Conservation (phyloP, 2,329 filamentous ascomycete genomes). For the Thyridium curvatum region DNA sequence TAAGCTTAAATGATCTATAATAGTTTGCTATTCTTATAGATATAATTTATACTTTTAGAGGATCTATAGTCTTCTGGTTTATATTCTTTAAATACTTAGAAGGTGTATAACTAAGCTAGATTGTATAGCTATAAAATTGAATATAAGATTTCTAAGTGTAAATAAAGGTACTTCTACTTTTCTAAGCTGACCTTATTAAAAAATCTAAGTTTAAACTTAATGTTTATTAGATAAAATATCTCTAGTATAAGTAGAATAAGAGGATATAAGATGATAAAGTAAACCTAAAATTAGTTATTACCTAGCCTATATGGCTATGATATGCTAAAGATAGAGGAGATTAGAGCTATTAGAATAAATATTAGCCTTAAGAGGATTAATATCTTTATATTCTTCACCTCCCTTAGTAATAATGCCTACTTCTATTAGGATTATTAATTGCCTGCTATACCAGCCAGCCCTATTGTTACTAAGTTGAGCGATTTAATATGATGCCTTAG, state of each 20-base stretch:
- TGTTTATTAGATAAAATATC: too few relatives aligned
- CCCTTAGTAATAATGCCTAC: conserved; percentile 15
- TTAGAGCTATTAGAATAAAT: conserved; percentile 15
- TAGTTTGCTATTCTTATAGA: too few relatives aligned
- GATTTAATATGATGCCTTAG: conserved; percentile 13
- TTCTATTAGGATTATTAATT: conserved; percentile 14
- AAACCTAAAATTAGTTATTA: conserved; percentile 11
- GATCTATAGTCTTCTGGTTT: too few relatives aligned
- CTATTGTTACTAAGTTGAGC: conserved; percentile 15
- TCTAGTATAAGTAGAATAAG: conserved; percentile 11
- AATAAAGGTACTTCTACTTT: too few relatives aligned
- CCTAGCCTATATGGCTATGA: conserved; percentile 12
- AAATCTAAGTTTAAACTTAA: too few relatives aligned
- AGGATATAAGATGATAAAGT: conserved; percentile 12
- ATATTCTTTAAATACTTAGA: too few relatives aligned
- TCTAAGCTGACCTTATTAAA: too few relatives aligned
- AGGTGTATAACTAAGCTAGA: too few relatives aligned
- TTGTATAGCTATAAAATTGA: too few relatives aligned
- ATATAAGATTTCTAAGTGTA: too few relatives aligned
- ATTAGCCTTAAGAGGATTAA: conserved; percentile 15
- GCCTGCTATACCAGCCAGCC: conserved; percentile 15
- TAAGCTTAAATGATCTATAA: too few relatives aligned
- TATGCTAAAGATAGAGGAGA: conserved; percentile 14
- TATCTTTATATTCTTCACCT: conserved; percentile 15
- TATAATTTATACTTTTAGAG: too few relatives aligned